A percentile compares a stretch with the other conserved stretches of the same genome.
These are phyloP conservation scores for Myxozyma vanderwaltii DNA, from an alignment of 805 yeast species.

Conservation along the genomic window DNA sequence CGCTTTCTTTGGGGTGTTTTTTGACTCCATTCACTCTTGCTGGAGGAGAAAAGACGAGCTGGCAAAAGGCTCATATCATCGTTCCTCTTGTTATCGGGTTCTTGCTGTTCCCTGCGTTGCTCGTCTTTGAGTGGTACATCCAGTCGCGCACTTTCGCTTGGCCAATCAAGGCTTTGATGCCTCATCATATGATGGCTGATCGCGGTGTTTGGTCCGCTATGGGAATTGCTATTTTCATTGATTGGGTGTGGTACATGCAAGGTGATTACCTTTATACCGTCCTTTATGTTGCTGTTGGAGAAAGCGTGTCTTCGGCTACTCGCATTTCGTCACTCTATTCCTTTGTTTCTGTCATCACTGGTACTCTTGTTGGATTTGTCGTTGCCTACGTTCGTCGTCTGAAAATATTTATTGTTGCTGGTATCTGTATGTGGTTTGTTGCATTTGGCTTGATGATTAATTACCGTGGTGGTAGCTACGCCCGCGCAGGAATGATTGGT, in stretches of 20 bases:
- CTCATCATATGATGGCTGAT: constrained; percentile 60
- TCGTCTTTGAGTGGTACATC: constrained; percentile 58
- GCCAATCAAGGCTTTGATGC: constrained; percentile 55
- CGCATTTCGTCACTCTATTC: constrained; percentile 64
- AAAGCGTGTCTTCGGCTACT: constrained; percentile 63
- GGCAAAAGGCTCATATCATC: constrained; percentile 64
- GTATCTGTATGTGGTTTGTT: constrained; percentile 59
- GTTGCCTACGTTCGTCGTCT: constrained; percentile 53
- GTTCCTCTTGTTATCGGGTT: constrained; percentile 73
- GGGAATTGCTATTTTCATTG: constrained; percentile 57
- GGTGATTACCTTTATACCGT: constrained; percentile 70
- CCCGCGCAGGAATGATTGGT: constrained; percentile 63
- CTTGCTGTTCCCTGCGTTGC: constrained; percentile 58
- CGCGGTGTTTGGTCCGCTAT: constrained; percentile 77
- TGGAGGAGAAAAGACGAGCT: constrained; percentile 58
- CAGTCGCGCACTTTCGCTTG: constrained; percentile 46
- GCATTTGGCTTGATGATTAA: constrained; percentile 62
- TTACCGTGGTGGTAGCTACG: constrained; percentile 56
- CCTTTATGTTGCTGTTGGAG: constrained; percentile 62
- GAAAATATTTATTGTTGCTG: constrained; percentile 62
- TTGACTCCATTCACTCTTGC: constrained; percentile 76
- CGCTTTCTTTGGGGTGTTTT: constrained; percentile 61
- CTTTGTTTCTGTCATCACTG: constrained; percentile 63
- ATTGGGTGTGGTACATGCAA: constrained; percentile 69
- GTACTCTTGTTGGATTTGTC: constrained; percentile 59